Percentiles rank a stretch among this genome's conserved stretches.
Evolutionary conservation across 305 asterid genomes (phyloP).

Genomic region (Euphrasia arctica): DNA sequence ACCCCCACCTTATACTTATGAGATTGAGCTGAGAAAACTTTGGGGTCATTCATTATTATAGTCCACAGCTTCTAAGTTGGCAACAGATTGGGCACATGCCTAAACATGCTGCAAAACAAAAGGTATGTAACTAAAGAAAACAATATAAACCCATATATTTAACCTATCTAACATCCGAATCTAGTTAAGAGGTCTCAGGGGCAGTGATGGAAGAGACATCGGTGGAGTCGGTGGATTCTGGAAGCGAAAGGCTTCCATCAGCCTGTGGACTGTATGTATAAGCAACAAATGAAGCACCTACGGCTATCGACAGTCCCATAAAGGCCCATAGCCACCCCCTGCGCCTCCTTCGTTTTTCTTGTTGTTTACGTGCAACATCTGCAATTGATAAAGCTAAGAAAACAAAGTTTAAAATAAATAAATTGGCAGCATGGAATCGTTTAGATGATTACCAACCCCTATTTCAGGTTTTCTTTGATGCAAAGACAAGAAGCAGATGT

Average conservation of each 20-base stretch:
- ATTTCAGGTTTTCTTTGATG: neutral
- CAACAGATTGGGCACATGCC: too few relatives aligned
- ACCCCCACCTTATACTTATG: too few relatives aligned
- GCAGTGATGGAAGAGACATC: slow-evolving; percentile 25
- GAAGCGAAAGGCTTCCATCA: slow-evolving; percentile 21
- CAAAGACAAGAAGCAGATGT: neutral
- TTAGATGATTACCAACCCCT: neutral
- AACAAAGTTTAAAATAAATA: neutral
- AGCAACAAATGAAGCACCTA: slow-evolving; percentile 57
- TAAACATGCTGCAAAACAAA: too few relatives aligned
- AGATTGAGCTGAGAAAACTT: too few relatives aligned
- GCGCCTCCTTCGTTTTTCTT: slow-evolving; percentile 49
- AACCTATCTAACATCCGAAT: too few relatives aligned
- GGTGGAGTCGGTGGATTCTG: slow-evolving; percentile 26
- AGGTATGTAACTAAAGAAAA: too few relatives aligned
- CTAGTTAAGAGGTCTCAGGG: slow-evolving; percentile 10
- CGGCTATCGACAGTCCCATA: slow-evolving; percentile 51
- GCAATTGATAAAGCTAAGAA: slow-evolving; percentile 27
- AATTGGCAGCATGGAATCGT: too few relatives aligned
- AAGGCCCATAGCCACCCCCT: slow-evolving; percentile 64
- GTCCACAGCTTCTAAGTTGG: too few relatives aligned
- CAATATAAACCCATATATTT: too few relatives aligned
- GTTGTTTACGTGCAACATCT: slow-evolving; percentile 70
- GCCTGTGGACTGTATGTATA: slow-evolving; percentile 43
- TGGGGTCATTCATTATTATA: too few relatives aligned